Evolutionary conservation across 1,284 basidiomycete genomes (phyloP).

Genomic region (Leccinum solheimii): DNA sequence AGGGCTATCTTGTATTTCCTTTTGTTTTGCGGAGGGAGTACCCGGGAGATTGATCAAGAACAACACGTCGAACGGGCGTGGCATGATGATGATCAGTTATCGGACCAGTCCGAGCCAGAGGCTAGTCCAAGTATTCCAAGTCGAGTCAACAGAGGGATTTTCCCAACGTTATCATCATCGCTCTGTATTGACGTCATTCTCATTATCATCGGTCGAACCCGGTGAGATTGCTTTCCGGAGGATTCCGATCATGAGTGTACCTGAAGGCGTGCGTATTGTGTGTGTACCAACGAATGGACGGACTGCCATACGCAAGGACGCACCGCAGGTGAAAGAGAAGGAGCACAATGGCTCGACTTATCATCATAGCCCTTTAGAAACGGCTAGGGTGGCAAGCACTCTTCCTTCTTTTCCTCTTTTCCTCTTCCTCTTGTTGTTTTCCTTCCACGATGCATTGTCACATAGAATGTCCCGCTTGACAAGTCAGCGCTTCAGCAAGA

Average conservation of each 20-base stretch:
- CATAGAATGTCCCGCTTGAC: not conserved
- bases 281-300: not conserved
- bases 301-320: not conserved
- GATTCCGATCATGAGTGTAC: not conserved
- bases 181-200: not conserved
- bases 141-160: not conserved
- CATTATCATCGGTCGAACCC: constrained; percentile 1
- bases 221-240: constrained; percentile 2
- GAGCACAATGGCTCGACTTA: not conserved
- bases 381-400: not conserved
- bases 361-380: no score
- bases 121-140: not conserved
- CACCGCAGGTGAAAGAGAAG: not conserved
- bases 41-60: not conserved
- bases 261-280: not conserved
- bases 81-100: not conserved
- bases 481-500: not conserved
- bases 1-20: not conserved
- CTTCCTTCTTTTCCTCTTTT: not conserved
- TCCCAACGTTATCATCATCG: not conserved
- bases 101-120: not conserved
- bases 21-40: not conserved
- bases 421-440: no score
- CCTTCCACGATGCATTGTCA: no score
- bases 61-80: not conserved